phyloP scores from a whole-genome alignment of 345 rosid species.

The Erodium maritimum region DNA sequence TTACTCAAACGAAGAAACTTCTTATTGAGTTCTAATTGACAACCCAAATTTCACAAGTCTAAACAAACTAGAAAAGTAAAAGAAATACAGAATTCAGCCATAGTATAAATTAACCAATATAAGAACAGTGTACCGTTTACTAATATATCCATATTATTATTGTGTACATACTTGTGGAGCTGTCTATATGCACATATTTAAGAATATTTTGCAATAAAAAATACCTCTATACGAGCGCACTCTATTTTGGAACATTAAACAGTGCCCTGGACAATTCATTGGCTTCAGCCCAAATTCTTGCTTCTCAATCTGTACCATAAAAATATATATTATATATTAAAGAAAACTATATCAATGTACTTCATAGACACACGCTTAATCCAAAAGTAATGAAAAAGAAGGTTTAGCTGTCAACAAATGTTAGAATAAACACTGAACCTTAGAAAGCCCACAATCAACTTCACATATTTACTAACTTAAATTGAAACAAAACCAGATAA shows the following conservation, averaged over 20 bases:
- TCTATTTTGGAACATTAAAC: constrained; percentile 85
- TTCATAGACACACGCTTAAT: background rate
- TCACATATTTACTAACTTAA: too few species aligned
- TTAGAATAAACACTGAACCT: too few species aligned
- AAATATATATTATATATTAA: constrained; percentile 6
- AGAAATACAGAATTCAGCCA: background rate
- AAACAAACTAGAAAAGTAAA: background rate
- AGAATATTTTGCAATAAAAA: background rate
- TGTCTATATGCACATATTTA: background rate
- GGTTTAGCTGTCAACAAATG: background rate
- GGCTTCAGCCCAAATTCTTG: constrained; percentile 96
- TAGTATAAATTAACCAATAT: background rate
- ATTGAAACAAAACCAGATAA: too few species aligned
- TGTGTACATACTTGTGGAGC: too few species aligned
- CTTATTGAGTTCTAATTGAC: background rate
- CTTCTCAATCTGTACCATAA: constrained; percentile 58
- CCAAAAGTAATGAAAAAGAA: too few species aligned
- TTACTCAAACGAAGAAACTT: background rate
- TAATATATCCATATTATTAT: background rate
- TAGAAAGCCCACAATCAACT: too few species aligned
- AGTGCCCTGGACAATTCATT: constrained; percentile 97
- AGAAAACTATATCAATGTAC: background rate
- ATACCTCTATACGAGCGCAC: constrained; percentile 86
- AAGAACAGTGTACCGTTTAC: background rate
- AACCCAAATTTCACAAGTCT: background rate